phyloP scores from a whole-genome alignment of 192 early-diverging fungal genomes.

The Rhizoclosmatium globosum region DNA sequence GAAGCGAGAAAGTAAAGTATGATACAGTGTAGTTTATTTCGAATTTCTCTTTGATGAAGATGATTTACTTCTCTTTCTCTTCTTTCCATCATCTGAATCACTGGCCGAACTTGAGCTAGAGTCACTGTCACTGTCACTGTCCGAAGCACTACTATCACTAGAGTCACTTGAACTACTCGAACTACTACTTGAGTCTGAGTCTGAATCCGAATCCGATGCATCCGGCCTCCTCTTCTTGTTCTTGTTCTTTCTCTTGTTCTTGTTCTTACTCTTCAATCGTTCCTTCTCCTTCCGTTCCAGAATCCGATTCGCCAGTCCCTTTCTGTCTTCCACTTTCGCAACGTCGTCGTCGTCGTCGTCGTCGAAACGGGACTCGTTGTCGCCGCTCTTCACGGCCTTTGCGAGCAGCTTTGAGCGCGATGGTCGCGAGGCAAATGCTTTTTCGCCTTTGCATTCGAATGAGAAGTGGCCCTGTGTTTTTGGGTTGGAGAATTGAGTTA shows the following conservation, averaged over 20 bases:
- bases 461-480: conserved; percentile 8
- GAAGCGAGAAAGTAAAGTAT: too few species aligned
- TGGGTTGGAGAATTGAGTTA: too few species aligned
- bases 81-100: not conserved
- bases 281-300: conserved; percentile 15
- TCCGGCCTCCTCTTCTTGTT: not conserved
- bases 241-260: not conserved
- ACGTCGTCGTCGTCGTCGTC: not conserved
- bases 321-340: not conserved
- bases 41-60: not conserved
- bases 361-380: too few species aligned
- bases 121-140: conserved; percentile 11
- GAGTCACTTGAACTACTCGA: not conserved
- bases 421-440: conserved; percentile 10
- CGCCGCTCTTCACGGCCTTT: not conserved
- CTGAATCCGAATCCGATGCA: conserved; percentile 16
- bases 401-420: conserved; percentile 13
- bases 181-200: not conserved
- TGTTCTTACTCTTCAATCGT: conserved; percentile 4
- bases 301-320: conserved; percentile 23
- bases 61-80: not conserved
- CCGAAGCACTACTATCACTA: not conserved
- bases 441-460: conserved; percentile 29
- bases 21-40: not conserved
- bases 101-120: not conserved